Evolutionary conservation across 2,329 filamentous ascomycete genomes (phyloP), one percentile per base, ranked within the genome.

Genomic region (Westerdykella sp.): DNA sequence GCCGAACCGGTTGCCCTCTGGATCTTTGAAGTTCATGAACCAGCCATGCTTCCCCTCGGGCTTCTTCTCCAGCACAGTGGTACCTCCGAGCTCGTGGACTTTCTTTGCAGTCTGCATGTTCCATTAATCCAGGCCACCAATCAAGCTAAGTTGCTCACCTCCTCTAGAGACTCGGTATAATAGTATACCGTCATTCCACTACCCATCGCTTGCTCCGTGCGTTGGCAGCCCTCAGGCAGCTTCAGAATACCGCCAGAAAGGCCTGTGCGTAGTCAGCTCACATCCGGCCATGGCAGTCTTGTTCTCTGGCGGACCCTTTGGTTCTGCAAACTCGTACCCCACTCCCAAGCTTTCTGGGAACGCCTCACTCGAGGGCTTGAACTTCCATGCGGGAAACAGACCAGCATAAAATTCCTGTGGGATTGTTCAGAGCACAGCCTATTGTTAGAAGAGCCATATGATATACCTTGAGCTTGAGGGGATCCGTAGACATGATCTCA

Each of bases 21-120:
- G 48, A 45, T 56, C 52, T 31, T 45, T 46, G 38, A 50, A 55
- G 43, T 56, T 56, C 5, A 47, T 46, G 39, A 45, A 55, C 52
- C 54, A 56, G 2, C 54, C 52, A 43, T 44, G 40, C 3, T 48
- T 40, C 5, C 41, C 16, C 32, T 51, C 37, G 18, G 40, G 12
- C 23, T 14, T 49, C 50, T 56, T 56, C 11, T 39, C 35, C 37
- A 55, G 13, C 3, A 46, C 42, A 21, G 42, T 46, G 15, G 31
- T 41, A 10, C 52, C 54, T 18, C 50, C 53, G 6, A 55, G 42
- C 34, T 47, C 43, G 35, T 41, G 21, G 25, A 54, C 40, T 14
- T 43, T 46, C 34, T 46, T 46, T 36, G 46, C 45, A 21, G 44
- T 51, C 54, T 55, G 39, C 30, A 22, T 22, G 2, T 14, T 36